These are phyloP conservation scores for Tetrahymena borealis DNA, from an alignment of 73 alveolate species.

Conservation along the genomic window DNA sequence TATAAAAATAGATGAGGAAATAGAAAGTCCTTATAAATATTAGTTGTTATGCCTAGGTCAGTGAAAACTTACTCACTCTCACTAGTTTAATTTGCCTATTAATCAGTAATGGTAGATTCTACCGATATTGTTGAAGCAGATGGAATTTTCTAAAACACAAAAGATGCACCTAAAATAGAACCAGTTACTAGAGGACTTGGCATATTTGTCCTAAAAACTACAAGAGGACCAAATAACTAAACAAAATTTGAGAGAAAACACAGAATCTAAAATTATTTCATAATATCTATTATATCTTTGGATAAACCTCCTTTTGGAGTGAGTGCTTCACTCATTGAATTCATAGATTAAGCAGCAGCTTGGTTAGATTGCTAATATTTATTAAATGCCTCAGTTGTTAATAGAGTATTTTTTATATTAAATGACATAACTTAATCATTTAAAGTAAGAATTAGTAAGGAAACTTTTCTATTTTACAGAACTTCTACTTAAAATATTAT, in stretches of 20 bases:
- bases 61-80: not conserved
- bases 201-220: not conserved
- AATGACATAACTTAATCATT: not conserved
- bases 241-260: not conserved
- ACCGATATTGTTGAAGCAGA: too few species aligned
- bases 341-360: not conserved
- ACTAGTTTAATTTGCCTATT: too few species aligned
- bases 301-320: not conserved
- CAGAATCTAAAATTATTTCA: not conserved
- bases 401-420: not conserved
- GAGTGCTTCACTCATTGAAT: not conserved
- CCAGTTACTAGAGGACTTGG: not conserved
- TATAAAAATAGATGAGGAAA: not conserved
- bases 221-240: not conserved
- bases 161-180: not conserved
- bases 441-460: not conserved
- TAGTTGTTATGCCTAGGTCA: not conserved
- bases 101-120: too few species aligned
- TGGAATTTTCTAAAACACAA: too few species aligned
- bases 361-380: not conserved
- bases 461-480: not conserved
- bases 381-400: not conserved
- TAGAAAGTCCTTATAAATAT: not conserved
- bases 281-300: not conserved
- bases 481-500: not conserved